Evolutionary conservation across 108 stramenopile species (phyloP).

Genomic region (Craspedostauros australis): DNA sequence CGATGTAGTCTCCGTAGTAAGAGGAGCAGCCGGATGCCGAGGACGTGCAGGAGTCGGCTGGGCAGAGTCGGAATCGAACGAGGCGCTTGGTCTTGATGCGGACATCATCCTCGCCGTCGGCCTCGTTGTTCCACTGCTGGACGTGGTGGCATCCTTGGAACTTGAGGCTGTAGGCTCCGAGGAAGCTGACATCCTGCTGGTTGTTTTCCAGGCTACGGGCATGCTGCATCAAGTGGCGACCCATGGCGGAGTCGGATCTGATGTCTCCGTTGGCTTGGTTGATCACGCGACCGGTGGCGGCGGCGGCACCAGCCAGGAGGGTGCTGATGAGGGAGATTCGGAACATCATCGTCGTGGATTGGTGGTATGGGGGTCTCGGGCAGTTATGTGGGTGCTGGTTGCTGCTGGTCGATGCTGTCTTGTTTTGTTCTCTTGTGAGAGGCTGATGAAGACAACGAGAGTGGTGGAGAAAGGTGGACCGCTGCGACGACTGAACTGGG

Average conservation of each 20-base stretch:
- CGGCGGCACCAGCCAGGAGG: conserved; percentile 10
- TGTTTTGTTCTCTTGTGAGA: neutral
- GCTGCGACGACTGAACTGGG: too few species aligned
- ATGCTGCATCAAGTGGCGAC: conserved; percentile 43
- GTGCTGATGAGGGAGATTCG: conserved; percentile 11
- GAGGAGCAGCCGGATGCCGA: conserved; percentile 50
- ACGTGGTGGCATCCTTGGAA: conserved; percentile 83
- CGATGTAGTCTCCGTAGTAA: conserved; percentile 76
- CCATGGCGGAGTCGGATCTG: conserved; percentile 36
- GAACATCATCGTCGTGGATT: too few species aligned
- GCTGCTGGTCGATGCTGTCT: neutral
- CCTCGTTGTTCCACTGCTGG: conserved; percentile 67
- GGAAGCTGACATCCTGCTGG: conserved; percentile 17
- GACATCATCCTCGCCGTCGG: conserved; percentile 51
- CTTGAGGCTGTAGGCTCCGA: conserved; percentile 69
- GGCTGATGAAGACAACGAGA: neutral
- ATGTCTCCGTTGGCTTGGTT: conserved; percentile 38
- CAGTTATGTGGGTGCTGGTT: too few species aligned
- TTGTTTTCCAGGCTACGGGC: conserved; percentile 40
- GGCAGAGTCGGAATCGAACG: conserved; percentile 83
- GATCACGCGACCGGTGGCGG: conserved; percentile 20
- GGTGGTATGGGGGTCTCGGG: too few species aligned
- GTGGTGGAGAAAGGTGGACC: neutral
- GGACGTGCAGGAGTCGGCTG: conserved; percentile 46
- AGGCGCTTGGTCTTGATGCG: conserved; percentile 73